These are phyloP conservation scores for Cetradonia linearis DNA, from an alignment of 495 filamentous ascomycete genomes.

Conservation along the genomic window DNA sequence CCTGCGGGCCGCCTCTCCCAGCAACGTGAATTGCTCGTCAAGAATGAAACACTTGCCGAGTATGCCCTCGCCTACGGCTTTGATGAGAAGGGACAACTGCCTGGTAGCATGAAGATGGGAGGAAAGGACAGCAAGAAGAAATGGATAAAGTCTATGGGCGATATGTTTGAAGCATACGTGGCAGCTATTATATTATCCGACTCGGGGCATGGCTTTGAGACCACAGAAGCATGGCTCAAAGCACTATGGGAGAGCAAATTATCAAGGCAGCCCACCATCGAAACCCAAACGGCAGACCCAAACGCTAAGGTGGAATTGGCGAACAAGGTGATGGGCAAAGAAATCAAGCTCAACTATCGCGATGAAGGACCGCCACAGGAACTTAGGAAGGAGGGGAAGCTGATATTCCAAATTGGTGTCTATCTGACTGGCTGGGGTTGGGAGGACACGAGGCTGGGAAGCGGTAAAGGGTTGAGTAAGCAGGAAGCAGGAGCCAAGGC, in stretches of 20 bases:
- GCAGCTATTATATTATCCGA: conserved; percentile 64
- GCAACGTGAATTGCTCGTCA: conserved; percentile 59
- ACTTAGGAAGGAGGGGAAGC: conserved; percentile 46
- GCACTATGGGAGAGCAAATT: conserved; percentile 52
- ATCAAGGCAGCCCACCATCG: conserved; percentile 21
- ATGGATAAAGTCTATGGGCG: conserved; percentile 57
- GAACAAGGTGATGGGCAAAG: conserved; percentile 45
- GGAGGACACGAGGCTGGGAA: conserved; percentile 51
- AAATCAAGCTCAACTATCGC: conserved; percentile 55
- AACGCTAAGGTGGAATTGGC: conserved; percentile 46
- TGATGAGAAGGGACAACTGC: conserved; percentile 47
- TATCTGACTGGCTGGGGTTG: conserved; percentile 68
- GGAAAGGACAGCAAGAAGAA: conserved; percentile 29
- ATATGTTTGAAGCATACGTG: conserved; percentile 83
- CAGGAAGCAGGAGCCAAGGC: conserved; percentile 63
- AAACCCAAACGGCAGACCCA: conserved; percentile 21
- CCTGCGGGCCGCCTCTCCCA: conserved; percentile 51
- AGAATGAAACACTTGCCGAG: conserved; percentile 61
- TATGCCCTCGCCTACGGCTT: conserved; percentile 60
- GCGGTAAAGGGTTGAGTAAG: conserved; percentile 59
- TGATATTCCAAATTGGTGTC: conserved; percentile 58
- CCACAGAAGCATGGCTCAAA: conserved; percentile 57
- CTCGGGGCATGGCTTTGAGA: conserved; percentile 45
- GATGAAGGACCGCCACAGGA: conserved; percentile 41
- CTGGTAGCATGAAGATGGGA: conserved; percentile 30